Conservation (phyloP, 768 basidiomycete genomes). For the Pleurotus eryngii region DNA sequence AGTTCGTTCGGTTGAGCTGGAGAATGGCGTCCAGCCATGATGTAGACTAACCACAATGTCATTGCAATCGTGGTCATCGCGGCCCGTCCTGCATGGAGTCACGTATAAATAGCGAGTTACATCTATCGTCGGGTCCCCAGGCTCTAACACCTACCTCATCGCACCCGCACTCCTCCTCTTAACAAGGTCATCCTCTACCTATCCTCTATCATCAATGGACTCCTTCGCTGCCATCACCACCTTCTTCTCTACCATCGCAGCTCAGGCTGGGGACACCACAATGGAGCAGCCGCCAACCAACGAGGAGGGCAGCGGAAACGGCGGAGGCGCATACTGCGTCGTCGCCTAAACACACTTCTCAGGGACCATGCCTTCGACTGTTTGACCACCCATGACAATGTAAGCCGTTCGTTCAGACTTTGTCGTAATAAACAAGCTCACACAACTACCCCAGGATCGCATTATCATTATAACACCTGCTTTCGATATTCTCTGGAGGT, state of each 20-base stretch:
- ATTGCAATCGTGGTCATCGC: not conserved
- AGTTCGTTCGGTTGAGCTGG: not conserved
- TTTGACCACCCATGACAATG: not conserved
- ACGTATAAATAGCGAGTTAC: not conserved
- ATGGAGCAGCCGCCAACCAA: conserved; percentile 2
- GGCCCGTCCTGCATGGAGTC: not conserved
- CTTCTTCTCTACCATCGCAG: not conserved
- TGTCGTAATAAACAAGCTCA: not conserved
- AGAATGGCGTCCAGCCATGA: not conserved
- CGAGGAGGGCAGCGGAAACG: not conserved
- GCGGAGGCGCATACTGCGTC: conserved; percentile 3
- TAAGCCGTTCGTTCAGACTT: not conserved
- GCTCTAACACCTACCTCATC: not conserved
- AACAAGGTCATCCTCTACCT: not conserved
- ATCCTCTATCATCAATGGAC: conserved; percentile 5
- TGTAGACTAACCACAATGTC: not conserved
- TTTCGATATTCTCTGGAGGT: not conserved
- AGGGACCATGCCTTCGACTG: not conserved
- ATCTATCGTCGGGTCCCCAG: not conserved
- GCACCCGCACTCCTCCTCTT: not conserved
- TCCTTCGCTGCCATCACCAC: conserved; percentile 1
- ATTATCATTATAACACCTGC: not conserved
- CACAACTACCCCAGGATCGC: not conserved
- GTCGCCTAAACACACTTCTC: not conserved
- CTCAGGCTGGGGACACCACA: not conserved